Evolutionary conservation across 257 asterid genomes (phyloP).

Genomic region (Paulownia fortunei): DNA sequence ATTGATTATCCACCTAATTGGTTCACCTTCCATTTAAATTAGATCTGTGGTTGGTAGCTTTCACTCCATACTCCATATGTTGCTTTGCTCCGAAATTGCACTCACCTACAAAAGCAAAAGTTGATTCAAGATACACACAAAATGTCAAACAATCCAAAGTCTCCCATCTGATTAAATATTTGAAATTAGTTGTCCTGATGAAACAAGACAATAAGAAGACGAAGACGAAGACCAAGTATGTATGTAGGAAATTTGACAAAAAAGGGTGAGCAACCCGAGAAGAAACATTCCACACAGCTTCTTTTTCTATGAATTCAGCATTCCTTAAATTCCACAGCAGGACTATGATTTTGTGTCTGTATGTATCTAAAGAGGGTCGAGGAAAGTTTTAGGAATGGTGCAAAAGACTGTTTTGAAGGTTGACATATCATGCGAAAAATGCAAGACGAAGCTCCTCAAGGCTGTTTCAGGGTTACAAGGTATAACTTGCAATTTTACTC

Average conservation of each 20-base stretch:
- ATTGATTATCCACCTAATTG: too few relatives aligned
- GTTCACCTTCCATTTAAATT: too few relatives aligned
- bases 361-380: background rate
- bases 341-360: background rate
- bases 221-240: background rate
- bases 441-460: constrained; percentile 58
- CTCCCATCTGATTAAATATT: background rate
- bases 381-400: constrained; percentile 32
- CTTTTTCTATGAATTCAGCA: background rate
- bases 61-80: too few relatives aligned
- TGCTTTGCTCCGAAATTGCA: background rate
- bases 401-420: constrained; percentile 61
- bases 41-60: background rate
- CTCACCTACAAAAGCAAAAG: constrained; percentile 10
- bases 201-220: constrained; percentile 18
- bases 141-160: too few relatives aligned
- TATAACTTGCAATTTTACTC: constrained; percentile 5
- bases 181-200: background rate
- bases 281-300: constrained; percentile 4
- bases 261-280: constrained; percentile 48
- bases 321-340: background rate
- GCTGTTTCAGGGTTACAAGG: constrained; percentile 58
- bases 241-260: background rate
- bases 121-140: background rate
- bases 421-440: constrained; percentile 53